A percentile compares a stretch with the other conserved stretches of the same genome.
phyloP scores from a whole-genome alignment of 2,329 filamentous ascomycete species.

The Diplodia corticola region DNA sequence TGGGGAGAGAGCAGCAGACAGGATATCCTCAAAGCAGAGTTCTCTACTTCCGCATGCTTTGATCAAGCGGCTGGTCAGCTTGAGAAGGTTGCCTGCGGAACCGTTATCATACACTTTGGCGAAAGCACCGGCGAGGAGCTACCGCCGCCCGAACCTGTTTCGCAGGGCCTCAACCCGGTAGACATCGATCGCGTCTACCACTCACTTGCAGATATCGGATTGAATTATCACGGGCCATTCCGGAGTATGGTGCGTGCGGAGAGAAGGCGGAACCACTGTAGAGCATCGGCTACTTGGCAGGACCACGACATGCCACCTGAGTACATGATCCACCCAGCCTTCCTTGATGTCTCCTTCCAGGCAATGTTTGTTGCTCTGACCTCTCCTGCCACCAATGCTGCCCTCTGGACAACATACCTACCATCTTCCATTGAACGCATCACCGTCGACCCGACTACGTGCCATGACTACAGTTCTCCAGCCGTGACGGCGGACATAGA shows the following conservation, averaged over 20 bases:
- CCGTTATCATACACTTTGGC: conserved; percentile 20
- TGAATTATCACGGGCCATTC: conserved; percentile 28
- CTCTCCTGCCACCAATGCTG: conserved; percentile 32
- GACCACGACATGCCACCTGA: background rate
- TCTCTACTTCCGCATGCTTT: background rate
- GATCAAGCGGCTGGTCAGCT: background rate
- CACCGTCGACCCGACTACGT: conserved; percentile 27
- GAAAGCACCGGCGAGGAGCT: background rate
- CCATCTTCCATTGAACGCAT: conserved; percentile 28
- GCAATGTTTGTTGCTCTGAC: conserved; percentile 32
- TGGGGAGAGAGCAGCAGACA: background rate
- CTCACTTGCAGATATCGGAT: conserved; percentile 27
- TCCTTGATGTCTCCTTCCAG: conserved; percentile 38
- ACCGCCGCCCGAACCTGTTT: background rate
- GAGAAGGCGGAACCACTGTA: conserved; percentile 22
- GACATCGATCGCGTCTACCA: conserved; percentile 27
- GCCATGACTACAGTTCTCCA: background rate
- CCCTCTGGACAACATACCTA: conserved; percentile 31
- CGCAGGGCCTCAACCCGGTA: background rate
- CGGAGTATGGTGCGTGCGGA: background rate
- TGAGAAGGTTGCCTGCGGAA: background rate
- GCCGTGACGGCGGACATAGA: background rate
- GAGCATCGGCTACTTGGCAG: background rate
- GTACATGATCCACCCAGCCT: conserved; percentile 30
- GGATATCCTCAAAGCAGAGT: background rate